Conservation (phyloP, 257 asterid genomes). For the Echites panduratus region DNA sequence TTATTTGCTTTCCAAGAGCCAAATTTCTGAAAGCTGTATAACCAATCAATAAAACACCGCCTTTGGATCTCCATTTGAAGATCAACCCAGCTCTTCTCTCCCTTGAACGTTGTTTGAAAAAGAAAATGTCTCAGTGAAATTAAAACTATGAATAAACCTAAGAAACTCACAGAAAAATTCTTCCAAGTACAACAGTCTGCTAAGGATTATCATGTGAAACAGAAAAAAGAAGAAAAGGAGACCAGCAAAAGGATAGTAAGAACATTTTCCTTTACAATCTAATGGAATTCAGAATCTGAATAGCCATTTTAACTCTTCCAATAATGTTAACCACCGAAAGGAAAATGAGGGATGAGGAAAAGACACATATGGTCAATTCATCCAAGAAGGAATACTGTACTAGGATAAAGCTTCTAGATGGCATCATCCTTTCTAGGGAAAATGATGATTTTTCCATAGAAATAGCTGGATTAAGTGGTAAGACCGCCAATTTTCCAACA, state of each 20-base stretch:
- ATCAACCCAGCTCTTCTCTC: conserved; percentile 75
- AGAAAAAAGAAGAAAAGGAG: not conserved
- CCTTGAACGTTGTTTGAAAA: conserved; percentile 32
- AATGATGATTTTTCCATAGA: not conserved
- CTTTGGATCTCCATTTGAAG: conserved; percentile 79
- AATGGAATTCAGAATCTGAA: not conserved
- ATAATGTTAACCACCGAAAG: not conserved
- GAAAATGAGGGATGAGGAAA: not conserved
- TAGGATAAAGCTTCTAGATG: not conserved
- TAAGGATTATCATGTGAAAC: not conserved
- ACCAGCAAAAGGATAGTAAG: not conserved
- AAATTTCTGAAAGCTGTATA: conserved; percentile 82
- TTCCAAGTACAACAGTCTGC: not conserved
- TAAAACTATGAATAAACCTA: not conserved
- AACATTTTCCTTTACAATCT: not conserved
- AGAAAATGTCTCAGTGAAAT: conserved; percentile 11
- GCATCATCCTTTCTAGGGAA: not conserved
- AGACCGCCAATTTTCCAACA: not conserved
- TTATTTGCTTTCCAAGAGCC: conserved; percentile 80
- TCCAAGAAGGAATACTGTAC: not conserved
- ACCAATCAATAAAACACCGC: conserved; percentile 88
- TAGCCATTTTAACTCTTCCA: not conserved
- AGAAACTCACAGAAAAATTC: not conserved
- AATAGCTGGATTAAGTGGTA: not conserved
- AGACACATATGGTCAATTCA: not conserved